Evolutionary conservation across 345 rosid species (phyloP).

Genomic region (Camelina neglecta): DNA sequence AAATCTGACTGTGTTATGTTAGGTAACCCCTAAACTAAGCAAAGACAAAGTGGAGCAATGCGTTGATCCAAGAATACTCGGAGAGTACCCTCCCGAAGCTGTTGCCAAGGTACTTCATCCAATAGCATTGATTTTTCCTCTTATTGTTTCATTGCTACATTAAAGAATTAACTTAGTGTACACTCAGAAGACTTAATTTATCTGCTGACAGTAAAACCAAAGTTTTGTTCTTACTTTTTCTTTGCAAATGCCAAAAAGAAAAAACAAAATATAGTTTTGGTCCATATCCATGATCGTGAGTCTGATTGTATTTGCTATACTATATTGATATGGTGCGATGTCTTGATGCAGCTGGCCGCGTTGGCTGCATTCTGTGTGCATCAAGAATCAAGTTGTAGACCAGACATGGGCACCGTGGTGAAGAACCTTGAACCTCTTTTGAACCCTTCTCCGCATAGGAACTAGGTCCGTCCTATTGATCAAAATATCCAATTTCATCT

Average conservation of each 20-base stretch:
- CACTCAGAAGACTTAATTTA: conserved; percentile 4
- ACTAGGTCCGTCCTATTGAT: too few relatives aligned
- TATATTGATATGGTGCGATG: background rate
- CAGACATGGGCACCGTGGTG: conserved; percentile 76
- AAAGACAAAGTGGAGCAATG: conserved; percentile 79
- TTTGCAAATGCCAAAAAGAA: too few relatives aligned
- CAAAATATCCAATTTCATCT: too few relatives aligned
- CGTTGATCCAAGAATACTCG: conserved; percentile 64
- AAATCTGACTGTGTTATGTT: conserved; percentile 22
- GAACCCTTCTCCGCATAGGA: too few relatives aligned
- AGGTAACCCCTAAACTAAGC: conserved; percentile 77
- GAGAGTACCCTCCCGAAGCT: conserved; percentile 70
- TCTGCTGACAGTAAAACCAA: background rate
- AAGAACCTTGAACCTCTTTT: conserved; percentile 73
- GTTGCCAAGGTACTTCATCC: conserved; percentile 62
- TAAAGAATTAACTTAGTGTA: background rate
- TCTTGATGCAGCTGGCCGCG: conserved; percentile 61
- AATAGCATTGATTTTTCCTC: conserved; percentile 1
- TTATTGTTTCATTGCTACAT: conserved; percentile 11
- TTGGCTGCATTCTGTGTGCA: conserved; percentile 75
- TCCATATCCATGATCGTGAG: too few relatives aligned
- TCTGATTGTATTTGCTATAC: too few relatives aligned
- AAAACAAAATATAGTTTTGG: background rate
- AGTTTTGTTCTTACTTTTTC: too few relatives aligned
- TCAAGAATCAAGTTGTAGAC: conserved; percentile 69